phyloP scores from a whole-genome alignment of 208 protist genomes.

The Trypanosomatidae sp. region DNA sequence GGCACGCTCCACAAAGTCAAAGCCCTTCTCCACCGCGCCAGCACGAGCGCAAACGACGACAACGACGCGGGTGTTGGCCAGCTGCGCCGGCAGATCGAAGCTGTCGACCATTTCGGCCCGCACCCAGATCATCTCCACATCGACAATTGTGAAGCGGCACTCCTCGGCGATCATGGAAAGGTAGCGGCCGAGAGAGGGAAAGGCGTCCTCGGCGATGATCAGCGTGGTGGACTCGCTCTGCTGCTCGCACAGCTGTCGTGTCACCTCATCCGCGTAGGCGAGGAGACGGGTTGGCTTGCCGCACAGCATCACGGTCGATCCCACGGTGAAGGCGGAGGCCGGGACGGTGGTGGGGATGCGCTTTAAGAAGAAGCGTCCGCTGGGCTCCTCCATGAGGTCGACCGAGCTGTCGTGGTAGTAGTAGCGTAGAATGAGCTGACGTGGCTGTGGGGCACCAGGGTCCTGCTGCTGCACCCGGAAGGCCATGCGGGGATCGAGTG shows the following conservation, averaged over 20 bases:
- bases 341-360: conserved; percentile 44
- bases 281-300: conserved; percentile 64
- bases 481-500: conserved; percentile 74
- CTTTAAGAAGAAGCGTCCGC: conserved; percentile 61
- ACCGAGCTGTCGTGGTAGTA: conserved; percentile 77
- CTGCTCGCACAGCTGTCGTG: conserved; percentile 72
- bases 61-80: conserved; percentile 52
- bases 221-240: conserved; percentile 63
- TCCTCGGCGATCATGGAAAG: conserved; percentile 80
- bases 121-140: conserved; percentile 77
- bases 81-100: conserved; percentile 47
- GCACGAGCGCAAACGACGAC: conserved; percentile 39
- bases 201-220: conserved; percentile 57
- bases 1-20: conserved; percentile 59
- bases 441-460: conserved; percentile 45
- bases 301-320: conserved; percentile 58
- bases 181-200: conserved; percentile 58
- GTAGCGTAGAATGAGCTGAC: conserved; percentile 64
- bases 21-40: conserved; percentile 58
- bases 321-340: conserved; percentile 57
- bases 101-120: conserved; percentile 19
- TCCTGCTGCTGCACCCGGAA: conserved; percentile 79
- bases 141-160: conserved; percentile 66
- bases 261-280: conserved; percentile 82
- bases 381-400: conserved; percentile 64